A percentile compares a stretch with the other conserved stretches of the same genome.
phyloP scores from a whole-genome alignment of 495 filamentous ascomycete genomes.

The Saxispiralis lemnorum region DNA sequence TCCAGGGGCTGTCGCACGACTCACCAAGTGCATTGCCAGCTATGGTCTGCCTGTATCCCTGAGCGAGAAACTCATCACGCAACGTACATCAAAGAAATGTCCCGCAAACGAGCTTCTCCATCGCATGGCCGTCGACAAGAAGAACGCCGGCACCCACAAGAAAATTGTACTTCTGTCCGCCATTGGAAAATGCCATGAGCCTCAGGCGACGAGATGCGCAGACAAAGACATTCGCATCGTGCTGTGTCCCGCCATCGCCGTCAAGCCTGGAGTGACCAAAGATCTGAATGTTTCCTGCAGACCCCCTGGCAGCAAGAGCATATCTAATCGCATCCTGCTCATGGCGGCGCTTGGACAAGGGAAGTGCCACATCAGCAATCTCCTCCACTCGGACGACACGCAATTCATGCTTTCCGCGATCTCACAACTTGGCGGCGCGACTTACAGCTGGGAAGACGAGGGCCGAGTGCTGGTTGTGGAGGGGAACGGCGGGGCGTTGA shows the following conservation, averaged over 20 bases:
- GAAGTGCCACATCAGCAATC: conserved; percentile 70
- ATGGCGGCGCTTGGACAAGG: conserved; percentile 82
- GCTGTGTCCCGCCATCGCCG: conserved; percentile 60
- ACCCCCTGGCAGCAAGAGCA: conserved; percentile 92
- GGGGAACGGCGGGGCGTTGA: conserved; percentile 71
- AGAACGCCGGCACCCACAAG: conserved; percentile 90
- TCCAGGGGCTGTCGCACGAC: conserved; percentile 69
- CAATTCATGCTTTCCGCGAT: conserved; percentile 92
- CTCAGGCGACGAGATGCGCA: conserved; percentile 67
- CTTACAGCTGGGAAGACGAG: conserved; percentile 84
- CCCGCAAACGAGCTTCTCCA: conserved; percentile 73
- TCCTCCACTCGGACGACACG: conserved; percentile 91
- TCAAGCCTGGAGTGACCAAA: conserved; percentile 49
- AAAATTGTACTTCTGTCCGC: conserved; percentile 88
- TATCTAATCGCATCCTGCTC: conserved; percentile 87
- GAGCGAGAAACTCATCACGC: conserved; percentile 65
- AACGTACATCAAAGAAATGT: conserved; percentile 73
- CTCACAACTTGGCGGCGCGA: conserved; percentile 65
- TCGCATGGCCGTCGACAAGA: conserved; percentile 97
- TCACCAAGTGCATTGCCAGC: conserved; percentile 81
- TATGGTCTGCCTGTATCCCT: conserved; percentile 81
- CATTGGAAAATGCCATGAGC: conserved; percentile 76
- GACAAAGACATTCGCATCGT: conserved; percentile 74
- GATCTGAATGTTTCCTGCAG: conserved; percentile 53
- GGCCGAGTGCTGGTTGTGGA: conserved; percentile 77